Evolutionary conservation across 2,329 filamentous ascomycete species (phyloP).

Genomic region (Penicillium aurantiogriseum): DNA sequence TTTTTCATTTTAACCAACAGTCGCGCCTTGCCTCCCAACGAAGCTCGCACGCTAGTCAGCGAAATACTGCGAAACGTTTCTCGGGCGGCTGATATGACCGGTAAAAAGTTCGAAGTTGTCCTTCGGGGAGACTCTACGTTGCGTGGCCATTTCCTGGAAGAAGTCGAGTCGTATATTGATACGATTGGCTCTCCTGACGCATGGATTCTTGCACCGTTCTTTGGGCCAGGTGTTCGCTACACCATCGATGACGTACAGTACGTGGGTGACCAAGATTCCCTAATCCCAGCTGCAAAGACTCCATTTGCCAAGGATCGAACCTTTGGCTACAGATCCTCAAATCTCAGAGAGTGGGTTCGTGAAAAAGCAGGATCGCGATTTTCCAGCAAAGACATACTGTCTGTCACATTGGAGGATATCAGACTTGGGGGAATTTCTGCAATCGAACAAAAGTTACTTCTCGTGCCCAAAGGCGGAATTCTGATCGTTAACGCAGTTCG

Average conservation of each 20-base stretch:
- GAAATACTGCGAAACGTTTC: background rate
- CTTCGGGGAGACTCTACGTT: background rate
- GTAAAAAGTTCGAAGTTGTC: background rate
- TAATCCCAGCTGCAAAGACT: background rate
- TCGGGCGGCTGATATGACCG: background rate
- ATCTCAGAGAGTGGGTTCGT: background rate
- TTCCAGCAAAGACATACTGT: background rate
- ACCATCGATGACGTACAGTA: background rate
- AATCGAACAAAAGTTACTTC: background rate
- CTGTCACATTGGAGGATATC: background rate
- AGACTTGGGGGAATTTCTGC: background rate
- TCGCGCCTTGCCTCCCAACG: background rate
- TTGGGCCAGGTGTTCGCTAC: background rate
- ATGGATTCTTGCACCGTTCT: background rate
- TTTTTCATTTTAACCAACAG: constrained; percentile 2
- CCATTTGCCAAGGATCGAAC: background rate
- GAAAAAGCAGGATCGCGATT: constrained; percentile 3
- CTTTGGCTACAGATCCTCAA: constrained; percentile 3
- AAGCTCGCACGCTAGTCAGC: background rate
- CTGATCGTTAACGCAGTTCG: background rate
- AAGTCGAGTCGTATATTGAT: background rate
- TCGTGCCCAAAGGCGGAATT: background rate
- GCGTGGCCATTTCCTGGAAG: background rate
- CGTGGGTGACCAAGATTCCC: background rate
- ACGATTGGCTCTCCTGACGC: background rate